These are phyloP conservation scores for Schwanniomyces polymorphus DNA, from an alignment of 805 yeast genomes.

Conservation along the genomic window DNA sequence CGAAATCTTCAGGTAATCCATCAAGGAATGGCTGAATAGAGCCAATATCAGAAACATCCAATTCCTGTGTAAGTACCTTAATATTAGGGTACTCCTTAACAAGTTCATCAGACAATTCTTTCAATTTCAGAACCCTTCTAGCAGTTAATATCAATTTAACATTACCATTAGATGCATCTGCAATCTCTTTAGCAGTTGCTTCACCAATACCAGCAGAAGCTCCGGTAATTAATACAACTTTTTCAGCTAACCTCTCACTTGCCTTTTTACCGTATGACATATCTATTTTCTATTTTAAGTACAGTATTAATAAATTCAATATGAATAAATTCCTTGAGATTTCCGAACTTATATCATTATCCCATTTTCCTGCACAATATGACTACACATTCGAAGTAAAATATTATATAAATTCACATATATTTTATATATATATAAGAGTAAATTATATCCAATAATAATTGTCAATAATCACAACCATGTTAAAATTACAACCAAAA, in stretches of 20 bases:
- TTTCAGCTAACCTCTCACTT: constrained; percentile 76
- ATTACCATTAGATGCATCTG: constrained; percentile 71
- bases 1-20: constrained; percentile 56
- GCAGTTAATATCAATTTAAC: constrained; percentile 75
- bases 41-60: constrained; percentile 43
- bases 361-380: neutral
- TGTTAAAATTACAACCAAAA: constrained; percentile 10
- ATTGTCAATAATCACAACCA: constrained; percentile 6
- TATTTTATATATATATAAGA: constrained; percentile 8
- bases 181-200: constrained; percentile 87
- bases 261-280: constrained; percentile 76
- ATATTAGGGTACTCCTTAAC: constrained; percentile 48
- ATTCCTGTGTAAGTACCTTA: constrained; percentile 57
- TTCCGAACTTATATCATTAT: neutral
- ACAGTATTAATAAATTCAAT: neutral
- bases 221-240: constrained; percentile 86
- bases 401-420: constrained; percentile 6
- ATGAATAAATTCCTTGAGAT: neutral
- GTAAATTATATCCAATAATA: constrained; percentile 8
- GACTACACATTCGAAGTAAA: neutral
- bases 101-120: constrained; percentile 49
- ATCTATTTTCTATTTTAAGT: neutral
- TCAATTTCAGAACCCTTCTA: constrained; percentile 66
- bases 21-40: constrained; percentile 50
- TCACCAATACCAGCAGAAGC: constrained; percentile 96